A percentile compares a stretch with the other conserved stretches of the same genome.
phyloP scores from a whole-genome alignment of 495 filamentous ascomycete species.

The Penicillium pancosmium region DNA sequence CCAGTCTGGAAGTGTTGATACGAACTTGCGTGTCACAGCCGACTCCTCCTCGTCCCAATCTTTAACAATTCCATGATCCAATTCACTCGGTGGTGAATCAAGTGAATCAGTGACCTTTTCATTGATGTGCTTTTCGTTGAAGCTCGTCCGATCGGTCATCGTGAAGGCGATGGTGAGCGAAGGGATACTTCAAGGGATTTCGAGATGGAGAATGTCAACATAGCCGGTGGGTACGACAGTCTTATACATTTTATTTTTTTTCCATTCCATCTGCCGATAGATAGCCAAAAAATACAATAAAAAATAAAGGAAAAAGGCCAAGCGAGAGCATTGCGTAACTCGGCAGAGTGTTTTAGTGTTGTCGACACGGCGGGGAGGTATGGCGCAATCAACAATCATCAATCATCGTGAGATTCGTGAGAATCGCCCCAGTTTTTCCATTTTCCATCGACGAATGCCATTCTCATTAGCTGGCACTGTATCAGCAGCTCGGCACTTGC shows the following conservation, averaged over 20 bases:
- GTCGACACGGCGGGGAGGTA: slow-evolving; percentile 26
- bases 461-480: not conserved
- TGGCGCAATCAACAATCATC: slow-evolving; percentile 26
- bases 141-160: slow-evolving; percentile 1
- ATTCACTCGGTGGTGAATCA: slow-evolving; percentile 19
- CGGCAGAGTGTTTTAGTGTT: slow-evolving; percentile 1
- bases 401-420: not conserved
- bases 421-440: slow-evolving; percentile 11
- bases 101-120: slow-evolving; percentile 17
- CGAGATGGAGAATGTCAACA: not conserved
- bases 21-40: slow-evolving; percentile 34
- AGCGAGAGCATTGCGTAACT: not conserved
- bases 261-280: not conserved
- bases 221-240: not conserved
- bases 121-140: slow-evolving; percentile 15
- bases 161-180: not conserved
- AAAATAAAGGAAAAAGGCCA: not conserved
- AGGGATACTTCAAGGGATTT: not conserved
- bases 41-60: slow-evolving; percentile 40
- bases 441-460: not conserved
- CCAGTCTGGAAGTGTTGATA: not conserved
- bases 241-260: not conserved
- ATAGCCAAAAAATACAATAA: not conserved
- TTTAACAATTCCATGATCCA: slow-evolving; percentile 27
- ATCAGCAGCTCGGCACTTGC: not conserved